phyloP scores from a whole-genome alignment of 2,329 filamentous ascomycete genomes.

The Stenocarpella maydis region DNA sequence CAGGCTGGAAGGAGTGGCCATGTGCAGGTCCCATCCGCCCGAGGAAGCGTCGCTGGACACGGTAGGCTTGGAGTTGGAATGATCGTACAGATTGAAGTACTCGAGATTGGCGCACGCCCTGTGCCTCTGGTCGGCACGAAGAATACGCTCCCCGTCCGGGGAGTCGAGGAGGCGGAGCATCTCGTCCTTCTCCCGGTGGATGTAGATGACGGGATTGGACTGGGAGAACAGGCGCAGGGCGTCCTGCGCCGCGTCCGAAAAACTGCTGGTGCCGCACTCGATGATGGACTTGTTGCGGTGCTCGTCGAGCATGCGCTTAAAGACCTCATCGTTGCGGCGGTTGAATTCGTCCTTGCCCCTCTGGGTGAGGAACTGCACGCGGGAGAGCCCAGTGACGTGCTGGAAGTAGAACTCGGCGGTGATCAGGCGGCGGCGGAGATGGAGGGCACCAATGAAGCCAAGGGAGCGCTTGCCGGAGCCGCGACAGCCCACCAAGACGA shows the following conservation, averaged over 20 bases:
- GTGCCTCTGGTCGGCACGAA: slow-evolving; percentile 63
- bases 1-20: slow-evolving; percentile 62
- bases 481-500: slow-evolving; percentile 75
- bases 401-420: slow-evolving; percentile 75
- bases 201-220: slow-evolving; percentile 74
- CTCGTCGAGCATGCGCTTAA: slow-evolving; percentile 66
- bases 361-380: slow-evolving; percentile 66
- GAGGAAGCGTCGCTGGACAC: slow-evolving; percentile 37
- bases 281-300: slow-evolving; percentile 71
- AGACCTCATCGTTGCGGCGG: slow-evolving; percentile 66
- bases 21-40: slow-evolving; percentile 37
- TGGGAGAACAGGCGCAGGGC: slow-evolving; percentile 67
- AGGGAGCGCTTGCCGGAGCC: slow-evolving; percentile 77
- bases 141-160: slow-evolving; percentile 62
- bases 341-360: slow-evolving; percentile 70
- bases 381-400: slow-evolving; percentile 67
- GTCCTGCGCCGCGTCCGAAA: slow-evolving; percentile 66
- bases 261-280: slow-evolving; percentile 71
- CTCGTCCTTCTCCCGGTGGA: slow-evolving; percentile 71
- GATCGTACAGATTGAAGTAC: slow-evolving; percentile 72
- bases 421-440: slow-evolving; percentile 71
- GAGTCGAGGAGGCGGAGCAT: slow-evolving; percentile 65
- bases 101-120: slow-evolving; percentile 74
- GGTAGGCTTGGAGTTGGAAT: slow-evolving; percentile 45
- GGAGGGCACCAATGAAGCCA: slow-evolving; percentile 75